Percentiles rank a stretch among this genome's conserved stretches.
Conservation (phyloP, 2,329 filamentous ascomycete species). For the Paecilomyces sp. region DNA sequence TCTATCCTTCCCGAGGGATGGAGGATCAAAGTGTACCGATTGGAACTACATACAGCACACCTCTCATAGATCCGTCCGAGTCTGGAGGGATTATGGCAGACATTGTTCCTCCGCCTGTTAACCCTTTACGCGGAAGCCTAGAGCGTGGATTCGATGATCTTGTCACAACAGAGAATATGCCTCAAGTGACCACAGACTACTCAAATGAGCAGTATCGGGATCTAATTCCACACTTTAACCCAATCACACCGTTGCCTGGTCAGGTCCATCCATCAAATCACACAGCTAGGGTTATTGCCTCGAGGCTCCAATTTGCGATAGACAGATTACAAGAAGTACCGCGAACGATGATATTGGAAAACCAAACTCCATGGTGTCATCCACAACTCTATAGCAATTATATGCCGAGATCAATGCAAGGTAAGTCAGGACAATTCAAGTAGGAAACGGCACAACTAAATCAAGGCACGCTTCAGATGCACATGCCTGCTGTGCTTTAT, state of each 20-base stretch:
- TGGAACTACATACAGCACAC: too few species aligned
- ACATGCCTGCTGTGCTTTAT: not conserved
- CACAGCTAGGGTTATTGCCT: too few species aligned
- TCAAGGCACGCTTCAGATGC: not conserved
- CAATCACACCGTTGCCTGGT: too few species aligned
- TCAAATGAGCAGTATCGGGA: too few species aligned
- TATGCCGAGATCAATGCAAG: not conserved
- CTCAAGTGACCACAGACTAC: too few species aligned
- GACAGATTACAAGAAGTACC: not conserved
- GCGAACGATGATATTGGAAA: not conserved
- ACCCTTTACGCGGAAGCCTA: not conserved
- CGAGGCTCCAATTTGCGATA: too few species aligned
- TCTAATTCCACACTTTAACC: too few species aligned
- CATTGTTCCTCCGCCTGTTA: not conserved
- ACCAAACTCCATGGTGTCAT: not conserved
- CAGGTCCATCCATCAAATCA: too few species aligned
- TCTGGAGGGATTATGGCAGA: not conserved
- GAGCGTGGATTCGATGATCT: not conserved
- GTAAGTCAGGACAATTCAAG: not conserved
- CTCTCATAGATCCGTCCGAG: too few species aligned
- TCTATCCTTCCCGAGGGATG: too few species aligned
- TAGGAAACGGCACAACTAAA: not conserved
- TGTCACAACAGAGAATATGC: not conserved
- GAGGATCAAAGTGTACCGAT: too few species aligned
- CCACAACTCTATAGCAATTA: not conserved